Evolutionary conservation across 2,329 filamentous ascomycete genomes (phyloP).

Genomic region (Aspergillus japonicus): DNA sequence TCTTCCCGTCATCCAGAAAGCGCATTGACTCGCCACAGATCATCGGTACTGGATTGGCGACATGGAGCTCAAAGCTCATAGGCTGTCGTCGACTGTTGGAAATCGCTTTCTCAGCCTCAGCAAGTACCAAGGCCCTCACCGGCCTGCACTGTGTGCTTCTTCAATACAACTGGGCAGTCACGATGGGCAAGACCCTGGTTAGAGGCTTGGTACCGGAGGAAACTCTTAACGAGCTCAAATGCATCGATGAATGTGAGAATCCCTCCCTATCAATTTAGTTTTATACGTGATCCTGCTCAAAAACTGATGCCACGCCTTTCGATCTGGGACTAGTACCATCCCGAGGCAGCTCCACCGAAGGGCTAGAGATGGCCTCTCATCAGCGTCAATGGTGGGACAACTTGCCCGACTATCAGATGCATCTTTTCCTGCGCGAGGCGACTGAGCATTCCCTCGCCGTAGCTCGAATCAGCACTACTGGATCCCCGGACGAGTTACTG

Average conservation of each 20-base stretch:
- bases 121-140: background rate
- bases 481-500: background rate
- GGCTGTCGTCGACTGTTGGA: background rate
- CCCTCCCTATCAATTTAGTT: too few species aligned
- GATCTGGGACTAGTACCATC: background rate
- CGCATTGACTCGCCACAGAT: background rate
- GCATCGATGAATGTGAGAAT: background rate
- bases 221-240: background rate
- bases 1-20: too few species aligned
- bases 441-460: background rate
- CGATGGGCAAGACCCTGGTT: background rate
- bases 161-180: slow-evolving; percentile 3
- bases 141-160: background rate
- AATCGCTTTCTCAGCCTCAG: background rate
- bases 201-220: background rate
- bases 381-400: slow-evolving; percentile 1
- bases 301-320: background rate
- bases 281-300: too few species aligned
- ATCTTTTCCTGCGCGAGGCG: background rate
- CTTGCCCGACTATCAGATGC: background rate
- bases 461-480: background rate
- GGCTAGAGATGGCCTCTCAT: background rate
- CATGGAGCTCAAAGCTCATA: background rate
- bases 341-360: background rate
- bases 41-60: background rate